phyloP scores from a whole-genome alignment of 2,329 filamentous ascomycete species.

The Trichoderma sp. region DNA sequence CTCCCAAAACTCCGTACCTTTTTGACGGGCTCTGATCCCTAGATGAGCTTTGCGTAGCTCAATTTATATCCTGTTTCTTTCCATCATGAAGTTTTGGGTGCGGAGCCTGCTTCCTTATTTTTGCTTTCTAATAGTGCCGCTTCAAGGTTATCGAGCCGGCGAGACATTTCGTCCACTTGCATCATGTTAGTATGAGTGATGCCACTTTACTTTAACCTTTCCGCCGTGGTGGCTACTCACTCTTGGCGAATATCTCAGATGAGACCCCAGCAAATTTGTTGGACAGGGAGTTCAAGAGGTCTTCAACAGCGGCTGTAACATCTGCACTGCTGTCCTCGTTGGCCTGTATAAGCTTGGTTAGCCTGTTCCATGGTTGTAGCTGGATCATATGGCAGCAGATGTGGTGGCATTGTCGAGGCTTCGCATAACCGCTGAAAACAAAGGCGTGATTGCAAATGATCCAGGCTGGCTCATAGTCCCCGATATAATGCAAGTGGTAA shows the following conservation, averaged over 20 bases:
- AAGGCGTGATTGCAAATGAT: not conserved
- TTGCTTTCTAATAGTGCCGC: slow-evolving; percentile 65
- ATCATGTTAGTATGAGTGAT: slow-evolving; percentile 21
- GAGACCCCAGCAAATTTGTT: slow-evolving; percentile 85
- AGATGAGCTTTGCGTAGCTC: not conserved
- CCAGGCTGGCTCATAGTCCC: not conserved
- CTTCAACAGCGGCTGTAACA: slow-evolving; percentile 78
- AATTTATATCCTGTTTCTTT: not conserved
- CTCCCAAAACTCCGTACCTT: slow-evolving; percentile 9
- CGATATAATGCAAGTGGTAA: not conserved
- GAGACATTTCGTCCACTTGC: slow-evolving; percentile 93
- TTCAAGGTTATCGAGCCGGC: slow-evolving; percentile 81
- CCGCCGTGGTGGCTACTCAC: slow-evolving; percentile 51
- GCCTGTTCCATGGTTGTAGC: not conserved
- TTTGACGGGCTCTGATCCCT: not conserved
- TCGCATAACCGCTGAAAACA: not conserved
- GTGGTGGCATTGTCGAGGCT: not conserved
- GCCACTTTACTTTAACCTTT: not conserved
- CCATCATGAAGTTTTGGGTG: slow-evolving; percentile 11
- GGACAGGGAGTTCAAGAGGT: slow-evolving; percentile 79
- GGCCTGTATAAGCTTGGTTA: not conserved
- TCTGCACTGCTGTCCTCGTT: slow-evolving; percentile 45
- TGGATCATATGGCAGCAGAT: not conserved
- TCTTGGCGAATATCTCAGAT: slow-evolving; percentile 84
- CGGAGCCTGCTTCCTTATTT: slow-evolving; percentile 42